Evolutionary conservation across 1,284 basidiomycete genomes (phyloP).

Genomic region (Malassezia globosa): DNA sequence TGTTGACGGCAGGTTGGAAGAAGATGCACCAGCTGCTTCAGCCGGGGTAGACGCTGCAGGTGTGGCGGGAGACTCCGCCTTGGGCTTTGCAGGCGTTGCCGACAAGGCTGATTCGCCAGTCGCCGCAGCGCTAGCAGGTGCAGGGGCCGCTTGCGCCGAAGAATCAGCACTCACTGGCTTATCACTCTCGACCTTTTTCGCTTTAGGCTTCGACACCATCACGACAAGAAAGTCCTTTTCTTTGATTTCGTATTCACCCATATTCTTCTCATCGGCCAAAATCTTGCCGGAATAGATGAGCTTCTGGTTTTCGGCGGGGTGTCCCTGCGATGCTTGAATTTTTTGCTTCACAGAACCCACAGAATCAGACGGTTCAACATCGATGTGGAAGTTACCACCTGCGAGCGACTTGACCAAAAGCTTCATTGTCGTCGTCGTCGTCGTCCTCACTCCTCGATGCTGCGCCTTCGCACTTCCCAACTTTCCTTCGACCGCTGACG

Average conservation of each 20-base stretch:
- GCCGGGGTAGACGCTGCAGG: background rate
- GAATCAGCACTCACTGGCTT: slow-evolving; percentile 7
- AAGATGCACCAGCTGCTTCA: background rate
- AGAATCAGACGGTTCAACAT: slow-evolving; percentile 39
- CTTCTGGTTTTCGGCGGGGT: slow-evolving; percentile 68
- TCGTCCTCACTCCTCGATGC: too few relatives aligned
- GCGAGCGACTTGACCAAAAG: slow-evolving; percentile 42
- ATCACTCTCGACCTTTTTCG: slow-evolving; percentile 24
- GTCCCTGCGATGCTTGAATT: slow-evolving; percentile 67
- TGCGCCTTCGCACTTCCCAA: too few relatives aligned
- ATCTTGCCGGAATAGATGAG: slow-evolving; percentile 96
- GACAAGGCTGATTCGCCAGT: background rate
- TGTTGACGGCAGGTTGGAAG: background rate
- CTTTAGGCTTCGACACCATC: slow-evolving; percentile 73
- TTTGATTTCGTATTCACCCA: slow-evolving; percentile 81
- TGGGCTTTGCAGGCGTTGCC: background rate
- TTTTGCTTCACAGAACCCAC: slow-evolving; percentile 63
- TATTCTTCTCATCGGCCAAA: slow-evolving; percentile 72
- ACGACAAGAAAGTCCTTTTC: slow-evolving; percentile 98
- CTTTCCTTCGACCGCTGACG: too few relatives aligned
- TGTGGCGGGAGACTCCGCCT: background rate
- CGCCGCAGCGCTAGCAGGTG: background rate
- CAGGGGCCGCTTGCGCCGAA: background rate
- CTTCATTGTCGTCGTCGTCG: slow-evolving; percentile 28
- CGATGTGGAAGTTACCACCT: slow-evolving; percentile 43